Evolutionary conservation across 1,284 basidiomycete species (phyloP), one percentile per base, ranked within the genome.

Genomic region (Thecaphora frezii): DNA sequence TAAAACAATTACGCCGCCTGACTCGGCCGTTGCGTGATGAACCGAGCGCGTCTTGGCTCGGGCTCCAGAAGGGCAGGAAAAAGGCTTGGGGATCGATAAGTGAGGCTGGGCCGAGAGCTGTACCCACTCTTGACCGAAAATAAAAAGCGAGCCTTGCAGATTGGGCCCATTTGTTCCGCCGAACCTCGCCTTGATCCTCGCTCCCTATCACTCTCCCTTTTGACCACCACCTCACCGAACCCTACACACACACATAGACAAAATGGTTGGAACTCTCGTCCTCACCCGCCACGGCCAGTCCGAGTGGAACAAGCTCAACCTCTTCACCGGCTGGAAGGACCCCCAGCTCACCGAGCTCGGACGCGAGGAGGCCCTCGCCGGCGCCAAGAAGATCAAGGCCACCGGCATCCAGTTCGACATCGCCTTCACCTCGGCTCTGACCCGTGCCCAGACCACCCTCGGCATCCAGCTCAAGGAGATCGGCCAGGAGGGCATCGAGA

Each of bases 401-500:
- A 49, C 66, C 14, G 79, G 79, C 30, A 76, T 72, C 63, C 46
- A 58, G 46, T 74, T 72, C 54, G 79, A 80, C 68, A 57, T 79
- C 25, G 81, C 81, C 22, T 82, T 78, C 70, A 81, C 81, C 23
- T 82, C 81, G 14, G 80, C 71, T 26, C 74, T 82, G 33, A 70
- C 74, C 54, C 77, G 81, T 44, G 81, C 81, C 22, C 81, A 82
- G 64, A 74, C 74, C 47, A 81, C 81, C 5, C 76, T 82, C 25
- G 79, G 71, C 41, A 80, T 82, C 56, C 79, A 74, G 51, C 73
- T 81, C 61, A 78, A 81, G 63, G 76, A 78, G 60, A 74, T 81
- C 23, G 77, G 67, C 16, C 80, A 81, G 67, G 74, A 79, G 56
- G 69, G 56, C 40, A 71, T 81, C 44, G 44, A 70, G 44, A 76